Conservation (phyloP, 225 moss, liverwort and hornwort genomes). For the Rhytidiadelphus loreus region DNA sequence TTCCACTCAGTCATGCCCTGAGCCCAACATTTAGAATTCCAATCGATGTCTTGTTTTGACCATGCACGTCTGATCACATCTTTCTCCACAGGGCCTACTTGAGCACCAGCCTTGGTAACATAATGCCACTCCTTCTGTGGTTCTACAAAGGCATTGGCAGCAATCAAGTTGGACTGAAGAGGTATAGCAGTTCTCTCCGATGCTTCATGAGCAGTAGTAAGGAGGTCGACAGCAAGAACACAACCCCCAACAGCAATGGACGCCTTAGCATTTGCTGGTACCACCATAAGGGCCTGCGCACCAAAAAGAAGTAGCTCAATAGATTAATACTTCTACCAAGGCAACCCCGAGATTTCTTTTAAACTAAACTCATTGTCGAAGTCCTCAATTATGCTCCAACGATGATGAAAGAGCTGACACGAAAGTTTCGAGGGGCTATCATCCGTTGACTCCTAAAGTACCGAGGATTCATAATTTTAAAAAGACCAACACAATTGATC, state of each 20-base stretch:
- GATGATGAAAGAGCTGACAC: not conserved
- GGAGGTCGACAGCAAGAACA: conserved; percentile 81
- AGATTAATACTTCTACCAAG: not conserved
- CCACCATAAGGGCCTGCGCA: conserved; percentile 74
- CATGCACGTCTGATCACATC: conserved; percentile 84
- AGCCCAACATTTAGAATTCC: conserved; percentile 93
- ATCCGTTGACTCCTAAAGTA: not conserved
- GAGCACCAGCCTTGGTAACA: conserved; percentile 55
- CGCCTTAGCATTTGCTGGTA: conserved; percentile 68
- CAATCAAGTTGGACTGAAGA: conserved; percentile 86
- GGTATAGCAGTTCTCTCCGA: conserved; percentile 90
- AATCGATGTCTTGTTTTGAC: conserved; percentile 80
- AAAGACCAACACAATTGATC: not conserved
- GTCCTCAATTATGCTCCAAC: not conserved
- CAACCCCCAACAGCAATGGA: conserved; percentile 92
- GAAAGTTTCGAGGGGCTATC: not conserved
- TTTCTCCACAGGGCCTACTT: conserved; percentile 83
- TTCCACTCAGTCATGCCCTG: conserved; percentile 93
- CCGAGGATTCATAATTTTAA: not conserved
- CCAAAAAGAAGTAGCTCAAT: not conserved
- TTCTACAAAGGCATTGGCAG: conserved; percentile 84
- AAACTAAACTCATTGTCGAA: not conserved
- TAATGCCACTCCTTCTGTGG: conserved; percentile 95
- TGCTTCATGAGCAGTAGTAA: conserved; percentile 89
- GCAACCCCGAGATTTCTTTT: not conserved